Base-by-base conservation (phyloP, 2,329 filamentous ascomycete genomes). In the Lasiodiplodia citricola region DNA sequence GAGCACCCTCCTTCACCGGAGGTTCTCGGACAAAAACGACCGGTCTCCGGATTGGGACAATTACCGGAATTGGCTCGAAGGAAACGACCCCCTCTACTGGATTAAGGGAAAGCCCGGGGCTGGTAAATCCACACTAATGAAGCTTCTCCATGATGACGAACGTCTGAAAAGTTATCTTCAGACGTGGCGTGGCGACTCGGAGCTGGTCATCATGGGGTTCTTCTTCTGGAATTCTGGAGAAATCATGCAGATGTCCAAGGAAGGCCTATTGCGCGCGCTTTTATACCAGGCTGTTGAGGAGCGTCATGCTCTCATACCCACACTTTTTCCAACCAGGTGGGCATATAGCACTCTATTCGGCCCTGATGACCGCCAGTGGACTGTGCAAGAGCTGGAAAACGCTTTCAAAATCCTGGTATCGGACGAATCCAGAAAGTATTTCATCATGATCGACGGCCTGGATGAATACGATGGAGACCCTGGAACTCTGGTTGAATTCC, bases 41-140 rank as follows among this genome's bases (percentile, higher is more conserved):
- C 60, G 60, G 18, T 52, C 60, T 23, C n/a, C 60, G 1, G 35
- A 58, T 16, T 70, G 69, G 69, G 54, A 67, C 23, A 70, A 31
- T 55, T 73, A 74, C 35, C 6, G 54, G 2, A 35, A 69, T 1
- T 74, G 74, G 74, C 68, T 74, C 21, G 65, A 66, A 41, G 8
- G 28, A 4, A 21, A 66, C 4, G 50, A 66, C n/a, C 31, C 38
- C 1, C 35, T 73, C 14, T 75, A 68, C 25, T 38, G 81, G 78
- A 78, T 84, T 18, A 78, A 76, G 28, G 83, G 83, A 1, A 85
- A 83, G 57, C 78, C 83, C 0, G 83, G 83, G 0, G 81, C 81
- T 14, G 83, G 83, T 7, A 85, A 85, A 67, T 84, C 83, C 0
- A 84, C 82, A 0, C 68, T 85, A n/a, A 83, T 85, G 80, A 73